Base-by-base conservation (phyloP, 2,329 filamentous ascomycete species). In the Fusarium sp. region DNA sequence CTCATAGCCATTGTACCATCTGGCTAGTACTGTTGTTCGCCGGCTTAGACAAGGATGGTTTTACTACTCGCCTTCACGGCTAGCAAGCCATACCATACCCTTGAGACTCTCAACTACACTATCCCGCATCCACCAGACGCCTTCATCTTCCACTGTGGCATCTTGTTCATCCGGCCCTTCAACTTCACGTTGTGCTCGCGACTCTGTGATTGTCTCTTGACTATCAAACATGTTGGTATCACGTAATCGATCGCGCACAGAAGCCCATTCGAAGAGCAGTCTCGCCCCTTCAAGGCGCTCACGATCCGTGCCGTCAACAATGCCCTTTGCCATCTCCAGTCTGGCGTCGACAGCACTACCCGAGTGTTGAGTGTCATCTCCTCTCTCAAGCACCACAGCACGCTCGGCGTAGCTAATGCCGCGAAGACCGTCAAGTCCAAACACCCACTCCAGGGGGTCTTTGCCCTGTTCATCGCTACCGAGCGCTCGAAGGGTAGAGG, bases 401-500 rank as follows among this genome's bases (percentile, higher is more conserved):
- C 87, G 85, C 72, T 97, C 93, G 1, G 90, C 88, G 50, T 90
- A 82, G 76, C 81, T 91, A 76, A 83, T 86, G 65, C 68, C 79
- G 74, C 71, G 76, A 59, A 81, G 91, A 74, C 58, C 84, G 67
- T 85, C 82, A 0, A 93, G 83, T 2, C 83, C 79, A 75, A 97
- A 93, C 2, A 97, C 75, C 91, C 92, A 95, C 63, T 91, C 88
- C 73, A 95, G 86, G 1, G 91, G 82, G 6, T 79, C 75, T 10
- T 75, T 61, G 19, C 71, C 70, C 32, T 75, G 73, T 6, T 70
- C 66, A 30, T 73, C 74, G 64, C 67, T 77, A 56, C 91, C 92
- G 26, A 96, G 83, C 0, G 92, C 91, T 4, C 89, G 85, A 15
- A 97, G 83, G 0, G 93, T 93, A 0, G 91, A 89, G 7, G 87